These are phyloP conservation scores for Starmerella apicola DNA, from an alignment of 805 yeast species.

Conservation along the genomic window DNA sequence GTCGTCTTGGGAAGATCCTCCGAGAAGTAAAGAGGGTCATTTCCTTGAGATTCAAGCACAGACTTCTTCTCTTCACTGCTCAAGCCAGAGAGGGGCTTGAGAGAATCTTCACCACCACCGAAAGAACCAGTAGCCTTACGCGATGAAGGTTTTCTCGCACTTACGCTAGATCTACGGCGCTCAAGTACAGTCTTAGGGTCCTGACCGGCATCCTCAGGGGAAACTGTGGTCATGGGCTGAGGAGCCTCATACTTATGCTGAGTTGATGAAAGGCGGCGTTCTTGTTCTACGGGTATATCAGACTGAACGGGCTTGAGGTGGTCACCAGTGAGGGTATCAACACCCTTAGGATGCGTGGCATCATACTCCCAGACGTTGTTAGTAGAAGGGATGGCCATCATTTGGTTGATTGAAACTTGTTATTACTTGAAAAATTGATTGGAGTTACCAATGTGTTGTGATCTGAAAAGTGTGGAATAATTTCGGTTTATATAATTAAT, in stretches of 20 bases:
- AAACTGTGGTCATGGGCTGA: conserved; percentile 5
- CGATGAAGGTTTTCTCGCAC: conserved; percentile 6
- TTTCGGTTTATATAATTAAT: background rate
- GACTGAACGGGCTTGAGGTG: conserved; percentile 13
- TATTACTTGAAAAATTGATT: background rate
- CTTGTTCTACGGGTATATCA: conserved; percentile 9
- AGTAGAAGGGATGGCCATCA: background rate
- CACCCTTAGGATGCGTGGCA: conserved; percentile 13
- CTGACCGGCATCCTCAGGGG: conserved; percentile 11
- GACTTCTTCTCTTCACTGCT: conserved; percentile 7
- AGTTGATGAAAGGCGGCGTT: conserved; percentile 10
- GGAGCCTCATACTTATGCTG: conserved; percentile 11
- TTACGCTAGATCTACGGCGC: conserved; percentile 14
- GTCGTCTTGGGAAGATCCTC: conserved; percentile 13
- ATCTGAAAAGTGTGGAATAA: background rate
- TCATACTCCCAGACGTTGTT: conserved; percentile 14
- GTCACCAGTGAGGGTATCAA: conserved; percentile 14
- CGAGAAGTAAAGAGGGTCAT: conserved; percentile 10
- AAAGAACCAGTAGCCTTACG: conserved; percentile 16
- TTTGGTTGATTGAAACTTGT: background rate
- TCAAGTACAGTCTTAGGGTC: conserved; percentile 9
- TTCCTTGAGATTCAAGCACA: conserved; percentile 5
- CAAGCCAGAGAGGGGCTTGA: conserved; percentile 10
- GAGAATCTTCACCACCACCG: conserved; percentile 6
- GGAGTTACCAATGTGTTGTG: background rate